A percentile compares a stretch with the other conserved stretches of the same genome.
phyloP scores from a whole-genome alignment of 148 eudicot genomes.

The Chenopodium formosanum region DNA sequence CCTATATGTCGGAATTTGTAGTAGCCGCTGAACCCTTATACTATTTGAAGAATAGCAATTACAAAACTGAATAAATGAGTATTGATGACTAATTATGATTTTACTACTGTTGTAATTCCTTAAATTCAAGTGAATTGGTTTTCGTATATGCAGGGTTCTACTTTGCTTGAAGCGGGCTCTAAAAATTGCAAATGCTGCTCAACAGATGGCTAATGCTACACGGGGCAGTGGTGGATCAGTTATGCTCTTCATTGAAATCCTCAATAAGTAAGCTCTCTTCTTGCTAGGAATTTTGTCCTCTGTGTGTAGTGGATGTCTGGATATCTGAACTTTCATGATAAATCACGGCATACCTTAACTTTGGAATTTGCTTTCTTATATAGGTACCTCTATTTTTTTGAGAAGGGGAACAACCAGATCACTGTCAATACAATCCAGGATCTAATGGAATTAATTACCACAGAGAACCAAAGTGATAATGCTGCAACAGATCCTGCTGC shows the following conservation, averaged over 20 bases:
- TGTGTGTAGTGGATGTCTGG: not conserved
- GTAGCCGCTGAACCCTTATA: not conserved
- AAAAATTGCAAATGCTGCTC: constrained; percentile 92
- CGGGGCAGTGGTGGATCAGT: constrained; percentile 88
- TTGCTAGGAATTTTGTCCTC: not conserved
- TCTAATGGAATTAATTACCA: constrained; percentile 77
- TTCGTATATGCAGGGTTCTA: constrained; percentile 57
- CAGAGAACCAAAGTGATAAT: constrained; percentile 72
- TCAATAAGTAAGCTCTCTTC: constrained; percentile 70
- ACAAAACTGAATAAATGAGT: not conserved
- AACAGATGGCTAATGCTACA: constrained; percentile 92
- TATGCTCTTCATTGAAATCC: constrained; percentile 82
- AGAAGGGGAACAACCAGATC: constrained; percentile 88
- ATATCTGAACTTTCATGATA: not conserved
- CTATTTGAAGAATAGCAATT: not conserved
- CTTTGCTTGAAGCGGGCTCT: constrained; percentile 96
- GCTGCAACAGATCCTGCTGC: constrained; percentile 74
- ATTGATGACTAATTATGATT: not conserved
- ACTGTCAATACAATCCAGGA: constrained; percentile 76
- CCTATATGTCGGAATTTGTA: not conserved
- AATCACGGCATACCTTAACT: not conserved
- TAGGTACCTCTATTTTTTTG: constrained; percentile 95
- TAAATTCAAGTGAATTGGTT: not conserved
- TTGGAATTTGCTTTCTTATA: constrained; percentile 4
- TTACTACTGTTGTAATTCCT: not conserved